Conservation (phyloP, 768 basidiomycete genomes). For the Amanita fuliginea region DNA sequence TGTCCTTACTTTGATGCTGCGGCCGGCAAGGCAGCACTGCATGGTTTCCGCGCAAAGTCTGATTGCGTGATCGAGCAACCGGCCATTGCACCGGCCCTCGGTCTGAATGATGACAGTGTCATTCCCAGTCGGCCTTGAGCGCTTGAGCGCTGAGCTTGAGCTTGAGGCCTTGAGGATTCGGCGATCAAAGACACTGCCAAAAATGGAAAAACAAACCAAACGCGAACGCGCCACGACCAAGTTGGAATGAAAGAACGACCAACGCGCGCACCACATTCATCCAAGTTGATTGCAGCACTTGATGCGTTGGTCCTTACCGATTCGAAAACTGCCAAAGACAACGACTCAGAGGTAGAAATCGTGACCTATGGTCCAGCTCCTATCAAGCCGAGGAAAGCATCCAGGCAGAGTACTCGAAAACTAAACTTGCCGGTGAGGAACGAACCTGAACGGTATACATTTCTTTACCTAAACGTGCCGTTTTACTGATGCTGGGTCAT, state of each 20-base stretch:
- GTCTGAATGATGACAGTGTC: too few relatives aligned
- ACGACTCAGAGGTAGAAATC: constrained; percentile 3
- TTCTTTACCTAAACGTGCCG: neutral
- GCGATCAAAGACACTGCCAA: neutral
- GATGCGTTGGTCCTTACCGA: neutral
- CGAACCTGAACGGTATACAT: neutral
- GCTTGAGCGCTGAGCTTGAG: too few relatives aligned
- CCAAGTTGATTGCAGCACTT: neutral
- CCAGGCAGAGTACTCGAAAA: neutral
- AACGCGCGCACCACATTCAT: neutral
- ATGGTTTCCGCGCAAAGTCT: too few relatives aligned
- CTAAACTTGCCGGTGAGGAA: neutral
- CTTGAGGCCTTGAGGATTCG: too few relatives aligned
- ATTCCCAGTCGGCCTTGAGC: too few relatives aligned
- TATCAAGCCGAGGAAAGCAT: neutral
- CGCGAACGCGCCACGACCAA: neutral
- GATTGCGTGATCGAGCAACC: too few relatives aligned
- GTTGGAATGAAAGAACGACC: neutral
- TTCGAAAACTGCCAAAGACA: neutral
- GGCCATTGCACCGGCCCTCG: too few relatives aligned
- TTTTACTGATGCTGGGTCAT: neutral
- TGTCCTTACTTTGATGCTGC: too few relatives aligned
- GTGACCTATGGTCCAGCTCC: neutral
- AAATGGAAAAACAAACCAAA: neutral
- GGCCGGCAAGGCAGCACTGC: too few relatives aligned